A percentile compares a stretch with the other conserved stretches of the same genome.
Conservation (phyloP, 1,284 basidiomycete species). For the Vanrija humicola region DNA sequence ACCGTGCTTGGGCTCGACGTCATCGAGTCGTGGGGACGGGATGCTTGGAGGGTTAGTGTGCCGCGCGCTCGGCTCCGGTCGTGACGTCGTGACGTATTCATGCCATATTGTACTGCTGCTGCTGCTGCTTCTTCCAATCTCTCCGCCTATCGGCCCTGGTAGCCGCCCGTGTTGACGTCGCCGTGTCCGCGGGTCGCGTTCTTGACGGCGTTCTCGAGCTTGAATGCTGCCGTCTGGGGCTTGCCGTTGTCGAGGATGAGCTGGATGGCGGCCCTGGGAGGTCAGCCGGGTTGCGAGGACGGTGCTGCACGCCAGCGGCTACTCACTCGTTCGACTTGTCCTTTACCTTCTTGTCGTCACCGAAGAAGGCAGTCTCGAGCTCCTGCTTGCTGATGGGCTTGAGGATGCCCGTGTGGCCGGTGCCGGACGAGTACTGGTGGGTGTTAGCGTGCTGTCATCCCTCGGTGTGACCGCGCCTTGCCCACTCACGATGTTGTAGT, state of each 20-base stretch:
- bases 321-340: slow-evolving; percentile 47
- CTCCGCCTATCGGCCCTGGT: not conserved
- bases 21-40: too few relatives aligned
- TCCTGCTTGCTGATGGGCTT: slow-evolving; percentile 43
- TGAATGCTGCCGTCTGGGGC: slow-evolving; percentile 27
- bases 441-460: not conserved
- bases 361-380: slow-evolving; percentile 43
- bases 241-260: slow-evolving; percentile 43
- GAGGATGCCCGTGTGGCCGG: slow-evolving; percentile 41
- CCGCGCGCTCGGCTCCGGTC: too few relatives aligned
- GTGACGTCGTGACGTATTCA: too few relatives aligned
- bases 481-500: slow-evolving; percentile 39
- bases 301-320: too few relatives aligned
- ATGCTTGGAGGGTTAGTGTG: too few relatives aligned
- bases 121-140: too few relatives aligned
- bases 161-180: slow-evolving; percentile 17
- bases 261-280: slow-evolving; percentile 37
- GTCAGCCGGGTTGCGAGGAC: not conserved
- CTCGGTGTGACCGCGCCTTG: too few relatives aligned
- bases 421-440: slow-evolving; percentile 36
- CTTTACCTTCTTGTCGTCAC: slow-evolving; percentile 41
- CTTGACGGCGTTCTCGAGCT: slow-evolving; percentile 28
- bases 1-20: too few relatives aligned
- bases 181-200: slow-evolving; percentile 40
- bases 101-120: too few relatives aligned